Evolutionary conservation across 2,329 filamentous ascomycete genomes (phyloP), one percentile per base, ranked within the genome.

Genomic region (Colletotrichum sojae): DNA sequence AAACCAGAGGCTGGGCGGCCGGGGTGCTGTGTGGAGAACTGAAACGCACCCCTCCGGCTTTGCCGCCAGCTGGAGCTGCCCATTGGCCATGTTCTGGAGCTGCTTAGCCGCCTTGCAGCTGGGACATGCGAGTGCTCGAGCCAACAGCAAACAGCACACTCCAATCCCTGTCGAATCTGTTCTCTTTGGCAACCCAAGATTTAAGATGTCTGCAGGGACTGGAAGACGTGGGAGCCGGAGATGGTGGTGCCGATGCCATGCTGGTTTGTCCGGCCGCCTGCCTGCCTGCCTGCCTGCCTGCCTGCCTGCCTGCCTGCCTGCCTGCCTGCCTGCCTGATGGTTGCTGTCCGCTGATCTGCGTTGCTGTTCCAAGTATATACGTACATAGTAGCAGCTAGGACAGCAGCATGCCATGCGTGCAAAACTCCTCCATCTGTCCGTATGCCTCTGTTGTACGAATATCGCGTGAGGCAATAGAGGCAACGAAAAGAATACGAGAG

Each of bases 61-160:
- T 31, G 46, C 48, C 36, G 67, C 46, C 40, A 58, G 22, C 15
- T 13, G 25, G 27, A 25, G n/a, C 4, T 15, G 27, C 15, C 63
- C 43, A 72, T 71, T 72, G 69, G 71, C 2, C 36, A 53, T 57
- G 60, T 70, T 66, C 69, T 62, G 58, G 27, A 70, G 67, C 49
- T 71, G 65, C 71, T 71, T 72, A 72, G 71, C 71, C 71, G 71
- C 71, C 69, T 72, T 71, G 71, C 71, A 72, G 61, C 56, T 65
- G 61, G 69, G 53, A 62, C 61, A 72, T 72, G 71, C 71, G 69
- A 71, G 71, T 71, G 69, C 54, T 69, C 71, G 53, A 69, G 71
- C 65, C 64, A 71, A 49, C 69, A 64, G 57, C 56, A 69, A 36
- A 13, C 45, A 62, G 51, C 67, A 63, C 54, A 58, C 70, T 51